Evolutionary conservation across 2,329 filamentous ascomycete species (phyloP).

Genomic region (Helotiales sp.): DNA sequence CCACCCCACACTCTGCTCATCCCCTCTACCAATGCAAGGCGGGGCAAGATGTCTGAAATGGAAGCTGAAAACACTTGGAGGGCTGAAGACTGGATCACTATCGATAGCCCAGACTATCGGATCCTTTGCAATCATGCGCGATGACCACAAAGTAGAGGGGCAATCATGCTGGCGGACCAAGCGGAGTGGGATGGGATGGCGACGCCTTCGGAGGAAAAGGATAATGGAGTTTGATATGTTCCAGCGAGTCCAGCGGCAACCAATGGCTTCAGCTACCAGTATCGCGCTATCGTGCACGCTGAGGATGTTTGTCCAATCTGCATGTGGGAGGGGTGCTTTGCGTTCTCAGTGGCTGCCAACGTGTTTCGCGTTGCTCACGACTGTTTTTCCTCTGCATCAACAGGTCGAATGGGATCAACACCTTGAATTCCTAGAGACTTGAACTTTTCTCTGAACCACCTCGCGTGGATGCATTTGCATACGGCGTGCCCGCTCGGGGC

Average conservation of each 20-base stretch:
- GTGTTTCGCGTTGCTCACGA: constrained; percentile 29
- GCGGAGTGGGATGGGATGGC: constrained; percentile 3
- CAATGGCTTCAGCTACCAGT: constrained; percentile 13
- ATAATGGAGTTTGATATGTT: constrained; percentile 10
- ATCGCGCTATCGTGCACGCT: constrained; percentile 17
- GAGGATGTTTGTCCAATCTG: constrained; percentile 19
- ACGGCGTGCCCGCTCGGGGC: constrained; percentile 23
- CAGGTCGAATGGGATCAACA: constrained; percentile 18
- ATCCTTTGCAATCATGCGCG: constrained; percentile 6
- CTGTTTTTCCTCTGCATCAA: constrained; percentile 13
- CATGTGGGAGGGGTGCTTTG: constrained; percentile 23
- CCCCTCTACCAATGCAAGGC: constrained; percentile 6
- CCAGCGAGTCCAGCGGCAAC: not conserved
- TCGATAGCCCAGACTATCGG: constrained; percentile 13
- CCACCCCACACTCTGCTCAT: constrained; percentile 15
- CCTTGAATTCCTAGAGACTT: constrained; percentile 6
- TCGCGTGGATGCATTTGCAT: constrained; percentile 12
- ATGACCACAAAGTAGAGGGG: constrained; percentile 3
- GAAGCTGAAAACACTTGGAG: constrained; percentile 12
- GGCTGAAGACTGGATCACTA: constrained; percentile 14
- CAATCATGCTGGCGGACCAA: constrained; percentile 2
- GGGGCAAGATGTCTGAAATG: constrained; percentile 16
- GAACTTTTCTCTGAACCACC: constrained; percentile 3
- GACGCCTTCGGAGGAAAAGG: constrained; percentile 2
- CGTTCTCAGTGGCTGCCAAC: constrained; percentile 26